Base-by-base conservation (phyloP, 768 basidiomycete genomes). In the Suillus spraguei region DNA sequence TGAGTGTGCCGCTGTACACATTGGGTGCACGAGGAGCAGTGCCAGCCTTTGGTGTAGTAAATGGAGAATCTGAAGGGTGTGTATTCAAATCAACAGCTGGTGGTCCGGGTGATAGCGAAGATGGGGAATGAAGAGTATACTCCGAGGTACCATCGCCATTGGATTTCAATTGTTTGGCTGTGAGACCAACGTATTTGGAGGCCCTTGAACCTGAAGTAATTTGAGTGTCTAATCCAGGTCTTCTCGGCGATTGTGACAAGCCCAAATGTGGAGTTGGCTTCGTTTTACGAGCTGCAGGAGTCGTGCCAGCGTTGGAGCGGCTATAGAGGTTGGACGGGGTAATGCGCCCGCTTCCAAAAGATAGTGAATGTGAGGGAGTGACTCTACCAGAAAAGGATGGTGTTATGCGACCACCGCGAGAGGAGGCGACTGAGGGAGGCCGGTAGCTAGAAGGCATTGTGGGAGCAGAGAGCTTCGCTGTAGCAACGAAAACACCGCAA, bases 141-240 rank as follows among this genome's bases (percentile, higher is more conserved):
- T 73, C 74, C 36, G 60, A 64, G 60, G 59, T 53, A 22, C 69
- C 59, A 36, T 63, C 58, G 10, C 60, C 41, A 11, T 42, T 52
- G 22, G 60, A 61, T 71, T 74, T 86, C 64, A 96, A 82, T 68
- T 94, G 91, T 71, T 89, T 86, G 0, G 94, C 94, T 1, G 92
- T 95, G 85, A 95, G 86, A 17, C 87, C 86, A 38, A 90, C 80
- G 72, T 95, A 95, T 73, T 89, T 91, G 49, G 91, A 90, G 11
- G 94, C 94, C 52, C 94, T 82, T 3, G 93, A 93, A 4, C 94
- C 94, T 7, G 87, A 87, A 4, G 94, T 93, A 63, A 95, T 87
- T 63, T 78, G 79, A 36, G 73, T 65, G 60, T 79, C 77, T 38
- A 73, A 67, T 7, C 64, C 53, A 50, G 74, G 70, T 42, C 38